These are phyloP conservation scores for Ceratobasidium sp. DNA, from an alignment of 1,284 basidiomycete species.

Conservation along the genomic window DNA sequence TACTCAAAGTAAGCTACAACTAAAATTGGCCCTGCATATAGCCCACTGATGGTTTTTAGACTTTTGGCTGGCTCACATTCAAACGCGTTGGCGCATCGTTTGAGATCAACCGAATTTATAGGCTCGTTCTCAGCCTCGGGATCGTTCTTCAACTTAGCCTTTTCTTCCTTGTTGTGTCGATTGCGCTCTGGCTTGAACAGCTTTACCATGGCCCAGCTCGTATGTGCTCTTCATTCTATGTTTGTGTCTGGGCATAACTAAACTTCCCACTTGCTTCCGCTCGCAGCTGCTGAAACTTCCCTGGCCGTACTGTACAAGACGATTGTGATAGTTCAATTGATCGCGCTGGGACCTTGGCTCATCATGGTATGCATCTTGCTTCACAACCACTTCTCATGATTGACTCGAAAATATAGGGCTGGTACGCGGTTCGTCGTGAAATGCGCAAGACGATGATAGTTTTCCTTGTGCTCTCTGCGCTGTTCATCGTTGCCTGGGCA, in stretches of 20 bases:
- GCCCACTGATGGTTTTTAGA: constrained; percentile 57
- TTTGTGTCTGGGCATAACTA: constrained; percentile 17
- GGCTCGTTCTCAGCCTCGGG: constrained; percentile 73
- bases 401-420: constrained; percentile 65
- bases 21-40: neutral
- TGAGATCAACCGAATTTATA: constrained; percentile 77
- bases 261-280: neutral
- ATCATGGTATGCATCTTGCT: constrained; percentile 61
- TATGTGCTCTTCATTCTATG: constrained; percentile 15
- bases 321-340: constrained; percentile 68
- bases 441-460: constrained; percentile 68
- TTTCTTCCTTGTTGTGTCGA: constrained; percentile 79
- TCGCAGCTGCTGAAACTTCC: constrained; percentile 57
- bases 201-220: constrained; percentile 74
- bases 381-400: constrained; percentile 40
- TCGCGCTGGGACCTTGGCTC: constrained; percentile 77
- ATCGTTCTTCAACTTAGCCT: constrained; percentile 79
- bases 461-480: constrained; percentile 71
- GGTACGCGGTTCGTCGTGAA: constrained; percentile 79
- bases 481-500: constrained; percentile 74
- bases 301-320: constrained; percentile 66
- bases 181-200: constrained; percentile 81
- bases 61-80: constrained; percentile 86
- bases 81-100: constrained; percentile 83
- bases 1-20: constrained; percentile 70